Percentiles rank a stretch among this genome's conserved stretches.
Conservation (phyloP, 352 stramenopile species). For the Phytopythium helicoides region DNA sequence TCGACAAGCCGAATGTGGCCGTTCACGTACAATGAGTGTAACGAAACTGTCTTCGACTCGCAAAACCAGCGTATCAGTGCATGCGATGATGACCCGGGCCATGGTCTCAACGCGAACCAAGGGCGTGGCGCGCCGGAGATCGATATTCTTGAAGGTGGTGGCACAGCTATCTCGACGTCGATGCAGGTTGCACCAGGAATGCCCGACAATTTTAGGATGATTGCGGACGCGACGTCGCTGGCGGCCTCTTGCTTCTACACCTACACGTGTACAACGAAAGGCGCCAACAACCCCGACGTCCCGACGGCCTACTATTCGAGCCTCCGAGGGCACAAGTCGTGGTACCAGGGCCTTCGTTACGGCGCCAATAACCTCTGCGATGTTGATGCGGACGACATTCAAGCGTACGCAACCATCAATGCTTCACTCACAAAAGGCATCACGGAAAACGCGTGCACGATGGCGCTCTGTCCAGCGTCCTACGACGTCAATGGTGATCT, state of each 20-base stretch:
- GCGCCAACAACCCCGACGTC: constrained; percentile 42
- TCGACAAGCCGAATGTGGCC: too few relatives aligned
- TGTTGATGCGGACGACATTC: constrained; percentile 10
- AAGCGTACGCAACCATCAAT: constrained; percentile 37
- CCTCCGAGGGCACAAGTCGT: too few relatives aligned
- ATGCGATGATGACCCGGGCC: constrained; percentile 91
- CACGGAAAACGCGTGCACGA: constrained; percentile 43
- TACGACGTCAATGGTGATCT: too few relatives aligned
- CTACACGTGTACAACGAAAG: constrained; percentile 32
- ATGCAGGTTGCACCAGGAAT: constrained; percentile 86
- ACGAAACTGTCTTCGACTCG: constrained; percentile 54
- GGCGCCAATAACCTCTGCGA: constrained; percentile 56
- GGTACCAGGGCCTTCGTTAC: constrained; percentile 69
- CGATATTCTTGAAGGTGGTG: constrained; percentile 91
- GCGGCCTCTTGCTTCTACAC: constrained; percentile 40
- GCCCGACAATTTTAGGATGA: constrained; percentile 41
- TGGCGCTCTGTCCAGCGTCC: constrained; percentile 37
- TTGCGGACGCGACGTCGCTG: constrained; percentile 13
- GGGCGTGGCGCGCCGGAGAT: too few relatives aligned
- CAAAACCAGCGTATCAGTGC: constrained; percentile 79
- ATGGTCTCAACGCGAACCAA: constrained; percentile 89
- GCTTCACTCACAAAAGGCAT: constrained; percentile 36
- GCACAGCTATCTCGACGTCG: constrained; percentile 86
- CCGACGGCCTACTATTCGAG: constrained; percentile 36
- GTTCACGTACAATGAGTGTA: too few relatives aligned